These are phyloP conservation scores for Sordariomycetes sp. DNA, from an alignment of 2,329 filamentous ascomycete species.

Conservation along the genomic window DNA sequence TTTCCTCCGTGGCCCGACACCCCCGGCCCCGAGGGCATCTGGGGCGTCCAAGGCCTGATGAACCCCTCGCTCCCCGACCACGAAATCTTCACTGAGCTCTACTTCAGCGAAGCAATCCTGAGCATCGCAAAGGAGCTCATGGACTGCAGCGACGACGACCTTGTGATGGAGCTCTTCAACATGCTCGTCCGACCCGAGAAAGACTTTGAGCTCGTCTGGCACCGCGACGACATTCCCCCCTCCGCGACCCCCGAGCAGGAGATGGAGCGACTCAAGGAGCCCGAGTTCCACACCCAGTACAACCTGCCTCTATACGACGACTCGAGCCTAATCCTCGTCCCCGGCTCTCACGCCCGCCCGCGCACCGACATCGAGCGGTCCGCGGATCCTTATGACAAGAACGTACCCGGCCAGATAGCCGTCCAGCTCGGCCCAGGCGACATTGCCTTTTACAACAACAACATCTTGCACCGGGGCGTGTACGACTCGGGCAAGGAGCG, in stretches of 20 bases:
- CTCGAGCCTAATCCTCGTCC: constrained; percentile 59
- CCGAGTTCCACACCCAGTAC: constrained; percentile 71
- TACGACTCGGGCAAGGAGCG: constrained; percentile 47
- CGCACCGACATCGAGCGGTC: constrained; percentile 56
- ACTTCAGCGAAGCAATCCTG: constrained; percentile 58
- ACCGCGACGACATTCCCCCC: constrained; percentile 70
- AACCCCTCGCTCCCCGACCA: constrained; percentile 56
- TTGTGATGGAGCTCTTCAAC: constrained; percentile 85
- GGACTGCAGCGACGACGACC: constrained; percentile 36
- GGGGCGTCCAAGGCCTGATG: constrained; percentile 79
- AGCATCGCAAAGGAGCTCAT: constrained; percentile 53
- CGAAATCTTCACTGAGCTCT: constrained; percentile 49
- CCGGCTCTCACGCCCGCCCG: constrained; percentile 59
- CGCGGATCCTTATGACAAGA: constrained; percentile 49
- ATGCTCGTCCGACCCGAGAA: constrained; percentile 60
- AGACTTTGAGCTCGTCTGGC: constrained; percentile 70
- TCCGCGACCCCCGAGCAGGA: constrained; percentile 55
- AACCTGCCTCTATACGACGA: constrained; percentile 74
- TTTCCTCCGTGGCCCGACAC: constrained; percentile 67
- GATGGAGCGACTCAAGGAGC: constrained; percentile 39
- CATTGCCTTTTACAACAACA: constrained; percentile 80
- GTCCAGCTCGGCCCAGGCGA: constrained; percentile 62
- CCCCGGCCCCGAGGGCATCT: constrained; percentile 51
- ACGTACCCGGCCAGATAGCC: constrained; percentile 48
- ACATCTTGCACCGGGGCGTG: constrained; percentile 64